Evolutionary conservation across 441 rosid species (phyloP).

Genomic region (Brassica hybrid): DNA sequence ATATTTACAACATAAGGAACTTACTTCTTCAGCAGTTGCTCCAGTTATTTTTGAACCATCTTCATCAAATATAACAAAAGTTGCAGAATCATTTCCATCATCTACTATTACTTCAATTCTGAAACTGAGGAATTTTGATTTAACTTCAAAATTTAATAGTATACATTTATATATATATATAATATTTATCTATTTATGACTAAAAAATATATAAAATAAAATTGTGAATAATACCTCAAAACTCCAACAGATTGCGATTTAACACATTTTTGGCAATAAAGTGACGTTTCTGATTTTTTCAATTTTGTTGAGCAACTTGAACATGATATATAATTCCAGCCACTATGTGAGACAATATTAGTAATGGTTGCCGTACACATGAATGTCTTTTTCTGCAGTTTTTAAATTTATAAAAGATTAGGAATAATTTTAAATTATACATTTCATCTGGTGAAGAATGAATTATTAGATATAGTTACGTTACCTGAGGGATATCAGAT

Average conservation of each 20-base stretch:
- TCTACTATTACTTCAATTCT: neutral
- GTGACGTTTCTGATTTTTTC: no score
- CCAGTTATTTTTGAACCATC: neutral
- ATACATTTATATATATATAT: no score
- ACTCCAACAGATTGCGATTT: no score
- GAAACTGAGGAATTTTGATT: neutral
- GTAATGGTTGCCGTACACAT: no score
- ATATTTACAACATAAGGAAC: neutral
- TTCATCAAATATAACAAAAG: constrained; percentile 2
- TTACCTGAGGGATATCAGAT: neutral
- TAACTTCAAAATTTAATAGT: no score
- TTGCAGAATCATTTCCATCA: neutral
- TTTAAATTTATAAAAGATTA: neutral
- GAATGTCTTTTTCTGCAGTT: neutral
- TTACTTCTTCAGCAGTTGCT: neutral
- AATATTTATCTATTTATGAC: no score
- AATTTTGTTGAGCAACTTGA: no score
- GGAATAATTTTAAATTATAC: neutral
- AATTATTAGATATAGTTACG: neutral
- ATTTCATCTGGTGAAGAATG: neutral
- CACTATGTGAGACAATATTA: no score
- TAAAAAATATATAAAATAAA: no score
- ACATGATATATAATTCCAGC: no score
- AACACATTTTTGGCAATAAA: no score
- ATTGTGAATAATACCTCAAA: neutral